Evolutionary conservation across 2,329 filamentous ascomycete species (phyloP).

Genomic region (Cladosporium cucumerinum): DNA sequence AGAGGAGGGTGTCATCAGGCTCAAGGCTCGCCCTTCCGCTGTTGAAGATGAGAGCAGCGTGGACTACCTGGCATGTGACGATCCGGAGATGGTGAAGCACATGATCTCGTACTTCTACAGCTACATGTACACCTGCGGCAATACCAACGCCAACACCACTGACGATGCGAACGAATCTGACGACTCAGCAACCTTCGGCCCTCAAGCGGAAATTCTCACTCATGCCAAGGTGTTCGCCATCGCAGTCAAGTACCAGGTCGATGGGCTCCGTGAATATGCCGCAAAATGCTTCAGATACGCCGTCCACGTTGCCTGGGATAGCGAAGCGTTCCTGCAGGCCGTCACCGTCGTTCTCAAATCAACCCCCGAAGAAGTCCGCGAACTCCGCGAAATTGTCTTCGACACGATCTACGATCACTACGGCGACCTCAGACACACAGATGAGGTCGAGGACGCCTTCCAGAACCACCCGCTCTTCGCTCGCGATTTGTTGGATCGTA

Average conservation of each 20-base stretch:
- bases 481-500: background rate
- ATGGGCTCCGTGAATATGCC: conserved; percentile 39
- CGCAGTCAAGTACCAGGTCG: conserved; percentile 42
- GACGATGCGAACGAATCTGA: background rate
- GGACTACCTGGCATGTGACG: background rate
- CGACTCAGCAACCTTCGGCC: conserved; percentile 17
- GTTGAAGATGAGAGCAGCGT: too few relatives aligned
- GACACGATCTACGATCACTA: background rate
- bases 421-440: background rate
- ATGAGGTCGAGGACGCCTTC: background rate
- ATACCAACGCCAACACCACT: background rate
- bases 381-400: conserved; percentile 34
- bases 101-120: background rate
- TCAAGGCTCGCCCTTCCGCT: too few relatives aligned
- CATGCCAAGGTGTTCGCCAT: conserved; percentile 45
- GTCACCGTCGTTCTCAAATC: conserved; percentile 41
- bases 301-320: conserved; percentile 32
- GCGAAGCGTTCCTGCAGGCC: conserved; percentile 38
- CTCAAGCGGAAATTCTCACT: conserved; percentile 23
- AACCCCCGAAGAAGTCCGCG: conserved; percentile 41
- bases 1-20: background rate
- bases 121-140: background rate
- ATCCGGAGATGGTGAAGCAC: background rate
- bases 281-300: conserved; percentile 39
- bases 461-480: background rate